A percentile compares a stretch with the other conserved stretches of the same genome.
Conservation (phyloP, 202 grass and related monocot genomes). For the Dendrocalamus latiflorus region DNA sequence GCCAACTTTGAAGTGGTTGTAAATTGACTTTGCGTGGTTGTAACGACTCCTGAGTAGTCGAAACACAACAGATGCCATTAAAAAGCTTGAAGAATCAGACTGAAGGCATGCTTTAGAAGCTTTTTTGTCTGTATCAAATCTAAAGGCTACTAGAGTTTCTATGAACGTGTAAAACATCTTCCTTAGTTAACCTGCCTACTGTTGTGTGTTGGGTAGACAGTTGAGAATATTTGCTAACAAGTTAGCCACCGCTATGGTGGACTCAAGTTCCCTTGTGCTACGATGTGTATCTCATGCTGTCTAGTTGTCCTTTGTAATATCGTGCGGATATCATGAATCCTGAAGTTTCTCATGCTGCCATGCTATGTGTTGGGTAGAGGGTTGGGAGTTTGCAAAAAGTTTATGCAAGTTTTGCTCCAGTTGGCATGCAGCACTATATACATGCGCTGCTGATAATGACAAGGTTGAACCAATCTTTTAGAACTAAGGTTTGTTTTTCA, state of each 20-base stretch:
- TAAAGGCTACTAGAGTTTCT: neutral
- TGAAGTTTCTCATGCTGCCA: neutral
- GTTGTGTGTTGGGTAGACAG: conserved; percentile 7
- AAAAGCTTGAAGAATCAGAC: conserved; percentile 57
- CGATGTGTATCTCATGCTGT: neutral
- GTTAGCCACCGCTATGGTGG: neutral
- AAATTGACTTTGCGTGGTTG: too few species aligned
- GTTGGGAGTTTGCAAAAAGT: neutral
- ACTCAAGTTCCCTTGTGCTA: neutral
- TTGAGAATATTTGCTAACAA: conserved; percentile 8
- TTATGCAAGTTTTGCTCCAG: neutral
- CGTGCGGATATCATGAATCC: neutral
- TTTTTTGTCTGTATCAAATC: conserved; percentile 13
- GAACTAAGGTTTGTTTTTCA: neutral
- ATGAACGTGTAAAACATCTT: neutral
- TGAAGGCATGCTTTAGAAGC: conserved; percentile 19
- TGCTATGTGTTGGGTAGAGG: neutral
- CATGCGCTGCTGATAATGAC: neutral
- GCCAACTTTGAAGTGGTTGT: too few species aligned
- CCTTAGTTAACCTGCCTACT: neutral
- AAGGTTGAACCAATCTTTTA: neutral
- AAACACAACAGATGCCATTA: conserved; percentile 32
- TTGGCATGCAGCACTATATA: neutral
- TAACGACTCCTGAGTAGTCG: too few species aligned
- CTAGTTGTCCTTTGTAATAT: neutral